These are phyloP conservation scores for Cyberlindnera japonica DNA, from an alignment of 805 yeast species.

Conservation along the genomic window DNA sequence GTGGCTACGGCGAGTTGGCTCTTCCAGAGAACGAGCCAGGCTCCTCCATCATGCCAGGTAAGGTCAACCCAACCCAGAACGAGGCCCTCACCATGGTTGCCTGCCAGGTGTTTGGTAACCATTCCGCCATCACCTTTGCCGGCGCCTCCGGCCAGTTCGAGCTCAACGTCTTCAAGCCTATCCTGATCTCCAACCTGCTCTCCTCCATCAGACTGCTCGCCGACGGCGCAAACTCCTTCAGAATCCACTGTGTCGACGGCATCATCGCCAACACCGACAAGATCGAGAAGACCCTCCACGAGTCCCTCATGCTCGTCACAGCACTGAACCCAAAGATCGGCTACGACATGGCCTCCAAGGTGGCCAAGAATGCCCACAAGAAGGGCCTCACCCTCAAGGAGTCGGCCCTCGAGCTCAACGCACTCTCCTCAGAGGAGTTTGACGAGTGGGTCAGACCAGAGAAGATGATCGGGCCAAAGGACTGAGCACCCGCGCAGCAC, in stretches of 20 bases:
- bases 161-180: slow-evolving; percentile 97
- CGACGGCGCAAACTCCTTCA: slow-evolving; percentile 87
- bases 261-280: slow-evolving; percentile 84
- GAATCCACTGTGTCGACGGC: slow-evolving; percentile 93
- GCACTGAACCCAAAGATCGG: slow-evolving; percentile 99
- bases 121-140: slow-evolving; percentile 90
- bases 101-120: slow-evolving; percentile 96
- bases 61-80: slow-evolving; percentile 98
- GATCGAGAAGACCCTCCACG: slow-evolving; percentile 83
- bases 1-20: slow-evolving; percentile 95
- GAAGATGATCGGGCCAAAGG: slow-evolving; percentile 93
- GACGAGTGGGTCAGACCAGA: slow-evolving; percentile 98
- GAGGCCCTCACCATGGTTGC: slow-evolving; percentile 99
- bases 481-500: slow-evolving; percentile 7
- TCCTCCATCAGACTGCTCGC: slow-evolving; percentile 84
- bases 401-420: slow-evolving; percentile 89
- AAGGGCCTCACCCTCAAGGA: slow-evolving; percentile 95
- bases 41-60: slow-evolving; percentile 99
- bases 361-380: slow-evolving; percentile 98
- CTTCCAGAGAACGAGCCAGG: slow-evolving; percentile 99
- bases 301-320: slow-evolving; percentile 96
- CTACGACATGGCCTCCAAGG: slow-evolving; percentile 95
- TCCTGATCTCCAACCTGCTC: slow-evolving; percentile 86
- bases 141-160: slow-evolving; percentile 99
- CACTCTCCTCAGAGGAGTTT: slow-evolving; percentile 78